A percentile compares a stretch with the other conserved stretches of the same genome.
phyloP scores from a whole-genome alignment of 2,329 filamentous ascomycete species.

The Setomelanomma holmii region DNA sequence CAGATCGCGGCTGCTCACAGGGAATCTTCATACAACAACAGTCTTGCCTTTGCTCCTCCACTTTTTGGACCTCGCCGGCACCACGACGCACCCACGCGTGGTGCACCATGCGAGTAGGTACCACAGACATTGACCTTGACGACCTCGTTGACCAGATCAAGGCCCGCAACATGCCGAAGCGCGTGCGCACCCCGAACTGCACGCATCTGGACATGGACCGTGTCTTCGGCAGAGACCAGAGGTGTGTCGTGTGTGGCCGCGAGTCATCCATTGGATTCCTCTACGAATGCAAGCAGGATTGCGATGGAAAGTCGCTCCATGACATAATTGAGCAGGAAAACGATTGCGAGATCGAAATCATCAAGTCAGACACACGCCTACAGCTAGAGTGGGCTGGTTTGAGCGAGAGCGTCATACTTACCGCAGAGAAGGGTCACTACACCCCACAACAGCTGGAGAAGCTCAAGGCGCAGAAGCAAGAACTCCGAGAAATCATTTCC shows the following conservation, averaged over 20 bases:
- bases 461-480: slow-evolving; percentile 41
- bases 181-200: slow-evolving; percentile 54
- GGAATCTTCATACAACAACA: background rate
- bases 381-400: slow-evolving; percentile 39
- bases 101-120: slow-evolving; percentile 24
- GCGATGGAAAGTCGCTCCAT: slow-evolving; percentile 13
- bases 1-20: slow-evolving; percentile 5
- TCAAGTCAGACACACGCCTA: slow-evolving; percentile 27
- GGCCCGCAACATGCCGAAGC: slow-evolving; percentile 29
- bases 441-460: slow-evolving; percentile 38
- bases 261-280: slow-evolving; percentile 71
- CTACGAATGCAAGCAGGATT: slow-evolving; percentile 74
- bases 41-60: slow-evolving; percentile 3
- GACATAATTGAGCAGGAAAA: slow-evolving; percentile 3
- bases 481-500: slow-evolving; percentile 38
- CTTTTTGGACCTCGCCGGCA: slow-evolving; percentile 1
- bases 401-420: slow-evolving; percentile 43
- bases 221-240: slow-evolving; percentile 59
- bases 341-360: background rate
- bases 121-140: slow-evolving; percentile 3
- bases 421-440: slow-evolving; percentile 45
- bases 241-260: slow-evolving; percentile 66
- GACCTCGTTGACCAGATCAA: slow-evolving; percentile 23
- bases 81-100: background rate
- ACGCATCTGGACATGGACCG: slow-evolving; percentile 74